phyloP scores from a whole-genome alignment of 2,329 filamentous ascomycete species.

The Aureobasidium sp. region DNA sequence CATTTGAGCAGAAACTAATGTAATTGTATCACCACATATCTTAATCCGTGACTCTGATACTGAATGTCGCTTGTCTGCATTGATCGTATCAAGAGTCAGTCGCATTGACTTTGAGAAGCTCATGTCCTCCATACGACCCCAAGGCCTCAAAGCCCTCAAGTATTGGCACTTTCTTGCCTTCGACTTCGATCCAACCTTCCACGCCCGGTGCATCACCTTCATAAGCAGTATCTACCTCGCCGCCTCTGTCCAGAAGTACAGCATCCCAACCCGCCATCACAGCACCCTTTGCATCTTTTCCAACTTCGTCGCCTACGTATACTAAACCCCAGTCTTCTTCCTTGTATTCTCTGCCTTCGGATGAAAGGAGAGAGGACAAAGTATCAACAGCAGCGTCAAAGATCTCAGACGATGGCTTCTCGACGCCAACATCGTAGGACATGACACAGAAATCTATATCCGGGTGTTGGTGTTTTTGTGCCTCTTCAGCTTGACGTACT shows the following conservation, averaged over 20 bases:
- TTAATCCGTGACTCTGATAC: neutral
- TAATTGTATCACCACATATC: neutral
- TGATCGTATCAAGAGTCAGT: too few species aligned
- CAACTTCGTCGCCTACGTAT: slow-evolving; percentile 49
- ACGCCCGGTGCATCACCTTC: slow-evolving; percentile 6
- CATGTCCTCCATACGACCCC: neutral
- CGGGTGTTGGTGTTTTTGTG: neutral
- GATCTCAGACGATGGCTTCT: slow-evolving; percentile 52
- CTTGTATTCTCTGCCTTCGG: slow-evolving; percentile 25
- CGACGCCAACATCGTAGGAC: slow-evolving; percentile 55
- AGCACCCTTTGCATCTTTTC: slow-evolving; percentile 46
- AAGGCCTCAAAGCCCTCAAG: slow-evolving; percentile 3
- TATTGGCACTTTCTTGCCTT: neutral
- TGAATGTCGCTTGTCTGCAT: too few species aligned
- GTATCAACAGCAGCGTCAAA: slow-evolving; percentile 45
- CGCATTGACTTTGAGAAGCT: neutral
- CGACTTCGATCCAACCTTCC: neutral
- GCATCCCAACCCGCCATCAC: slow-evolving; percentile 41
- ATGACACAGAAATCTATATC: slow-evolving; percentile 53
- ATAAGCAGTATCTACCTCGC: slow-evolving; percentile 8
- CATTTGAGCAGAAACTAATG: neutral
- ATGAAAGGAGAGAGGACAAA: slow-evolving; percentile 35
- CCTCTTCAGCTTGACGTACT: neutral
- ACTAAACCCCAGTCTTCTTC: slow-evolving; percentile 32
- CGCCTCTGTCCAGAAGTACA: slow-evolving; percentile 36